Evolutionary conservation across 495 filamentous ascomycete genomes (phyloP).

Genomic region (Glonium stellatum): DNA sequence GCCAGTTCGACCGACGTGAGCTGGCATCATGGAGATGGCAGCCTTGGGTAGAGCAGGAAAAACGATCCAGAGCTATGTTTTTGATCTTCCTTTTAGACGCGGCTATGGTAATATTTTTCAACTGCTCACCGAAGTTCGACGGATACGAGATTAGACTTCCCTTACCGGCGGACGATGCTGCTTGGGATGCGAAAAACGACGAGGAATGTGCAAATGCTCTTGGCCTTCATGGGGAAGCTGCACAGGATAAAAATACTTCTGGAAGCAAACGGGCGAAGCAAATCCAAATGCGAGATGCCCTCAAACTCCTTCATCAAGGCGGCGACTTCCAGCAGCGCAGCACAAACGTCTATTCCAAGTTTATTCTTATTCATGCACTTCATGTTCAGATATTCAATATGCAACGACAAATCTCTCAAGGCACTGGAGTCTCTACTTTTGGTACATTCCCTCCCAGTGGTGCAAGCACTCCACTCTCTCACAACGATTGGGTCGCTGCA

Average conservation of each 20-base stretch:
- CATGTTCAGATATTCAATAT: slow-evolving; percentile 33
- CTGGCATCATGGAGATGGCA: slow-evolving; percentile 47
- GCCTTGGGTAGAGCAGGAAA: slow-evolving; percentile 62
- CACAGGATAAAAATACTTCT: slow-evolving; percentile 44
- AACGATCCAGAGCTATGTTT: slow-evolving; percentile 54
- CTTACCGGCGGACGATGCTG: slow-evolving; percentile 58
- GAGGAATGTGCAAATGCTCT: slow-evolving; percentile 55
- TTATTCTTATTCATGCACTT: slow-evolving; percentile 60
- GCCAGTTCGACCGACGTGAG: slow-evolving; percentile 10
- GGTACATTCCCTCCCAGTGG: slow-evolving; percentile 31
- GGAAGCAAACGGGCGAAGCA: slow-evolving; percentile 54
- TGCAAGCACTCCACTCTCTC: slow-evolving; percentile 41
- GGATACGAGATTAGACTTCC: slow-evolving; percentile 50
- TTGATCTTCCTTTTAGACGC: slow-evolving; percentile 52
- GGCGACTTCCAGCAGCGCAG: slow-evolving; percentile 47
- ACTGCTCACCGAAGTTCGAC: slow-evolving; percentile 50
- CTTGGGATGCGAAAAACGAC: slow-evolving; percentile 53
- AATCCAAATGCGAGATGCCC: slow-evolving; percentile 47
- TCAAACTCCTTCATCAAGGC: slow-evolving; percentile 47
- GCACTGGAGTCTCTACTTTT: slow-evolving; percentile 2
- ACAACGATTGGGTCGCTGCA: slow-evolving; percentile 43
- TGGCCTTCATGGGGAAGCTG: slow-evolving; percentile 46
- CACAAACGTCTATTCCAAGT: slow-evolving; percentile 62
- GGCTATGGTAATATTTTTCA: slow-evolving; percentile 60
- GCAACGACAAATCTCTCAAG: slow-evolving; percentile 13